Conservation (phyloP, 1,284 basidiomycete species). For the Takashimella koratensis region DNA sequence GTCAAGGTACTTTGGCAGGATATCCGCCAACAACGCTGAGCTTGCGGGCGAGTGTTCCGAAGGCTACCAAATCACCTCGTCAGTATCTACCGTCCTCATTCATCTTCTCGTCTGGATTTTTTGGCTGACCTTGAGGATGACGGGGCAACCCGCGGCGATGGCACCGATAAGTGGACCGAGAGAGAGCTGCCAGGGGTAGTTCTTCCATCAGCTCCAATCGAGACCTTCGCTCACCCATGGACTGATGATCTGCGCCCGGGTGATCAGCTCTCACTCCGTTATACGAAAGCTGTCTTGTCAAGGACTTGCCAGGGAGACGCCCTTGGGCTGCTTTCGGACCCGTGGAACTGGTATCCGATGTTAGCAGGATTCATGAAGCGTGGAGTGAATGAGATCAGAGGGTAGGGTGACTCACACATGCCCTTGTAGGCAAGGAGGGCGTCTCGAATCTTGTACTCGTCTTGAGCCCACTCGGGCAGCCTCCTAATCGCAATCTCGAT, state of each 20-base stretch:
- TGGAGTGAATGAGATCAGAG: background rate
- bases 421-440: slow-evolving; percentile 39
- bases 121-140: slow-evolving; percentile 62
- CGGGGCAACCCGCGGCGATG: slow-evolving; percentile 73
- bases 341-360: slow-evolving; percentile 58
- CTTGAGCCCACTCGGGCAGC: slow-evolving; percentile 70
- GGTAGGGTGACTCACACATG: slow-evolving; percentile 26
- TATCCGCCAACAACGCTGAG: slow-evolving; percentile 65
- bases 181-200: slow-evolving; percentile 57
- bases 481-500: slow-evolving; percentile 62
- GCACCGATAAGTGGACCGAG: slow-evolving; percentile 64
- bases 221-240: slow-evolving; percentile 37
- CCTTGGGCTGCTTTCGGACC: slow-evolving; percentile 72
- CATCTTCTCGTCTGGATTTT: no score
- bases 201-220: slow-evolving; percentile 46
- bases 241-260: slow-evolving; percentile 36
- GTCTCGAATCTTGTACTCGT: slow-evolving; percentile 60
- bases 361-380: background rate
- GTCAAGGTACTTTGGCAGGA: slow-evolving; percentile 79
- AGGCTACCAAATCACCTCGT: slow-evolving; percentile 49
- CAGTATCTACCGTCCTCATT: background rate
- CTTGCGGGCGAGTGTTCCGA: slow-evolving; percentile 71
- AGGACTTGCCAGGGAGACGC: slow-evolving; percentile 60
- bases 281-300: no score
- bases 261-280: slow-evolving; percentile 2